Conservation (phyloP, 148 eudicot genomes). For the Rhododendron molle region DNA sequence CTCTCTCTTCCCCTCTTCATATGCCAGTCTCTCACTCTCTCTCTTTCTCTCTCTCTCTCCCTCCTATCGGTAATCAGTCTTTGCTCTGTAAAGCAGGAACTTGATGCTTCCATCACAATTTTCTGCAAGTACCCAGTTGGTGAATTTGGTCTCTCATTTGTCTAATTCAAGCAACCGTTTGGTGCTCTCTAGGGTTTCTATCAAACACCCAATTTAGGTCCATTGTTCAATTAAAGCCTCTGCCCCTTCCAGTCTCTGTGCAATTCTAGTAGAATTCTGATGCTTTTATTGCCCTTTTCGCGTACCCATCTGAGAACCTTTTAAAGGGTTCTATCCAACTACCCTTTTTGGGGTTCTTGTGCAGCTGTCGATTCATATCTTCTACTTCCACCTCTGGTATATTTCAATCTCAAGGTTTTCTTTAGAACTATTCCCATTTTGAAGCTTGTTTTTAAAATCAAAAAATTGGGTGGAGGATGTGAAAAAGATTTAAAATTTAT, state of each 20-base stretch:
- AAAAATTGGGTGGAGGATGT: slow-evolving; percentile 5
- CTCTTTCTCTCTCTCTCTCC: not conserved
- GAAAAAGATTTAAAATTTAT: not conserved
- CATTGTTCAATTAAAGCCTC: not conserved
- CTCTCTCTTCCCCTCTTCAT: not conserved
- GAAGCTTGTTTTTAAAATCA: slow-evolving; percentile 13
- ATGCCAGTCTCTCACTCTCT: not conserved
- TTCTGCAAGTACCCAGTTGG: slow-evolving; percentile 41
- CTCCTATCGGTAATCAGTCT: not conserved
- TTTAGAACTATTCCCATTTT: slow-evolving; percentile 10
- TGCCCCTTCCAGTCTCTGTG: slow-evolving; percentile 10
- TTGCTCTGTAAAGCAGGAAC: slow-evolving; percentile 31
- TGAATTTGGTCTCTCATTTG: slow-evolving; percentile 23
- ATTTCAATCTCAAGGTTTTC: slow-evolving; percentile 13
- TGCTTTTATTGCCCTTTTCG: slow-evolving; percentile 32
- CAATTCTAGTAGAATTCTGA: slow-evolving; percentile 34
- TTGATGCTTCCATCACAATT: slow-evolving; percentile 35
- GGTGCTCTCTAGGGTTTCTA: slow-evolving; percentile 25
- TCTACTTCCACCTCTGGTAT: slow-evolving; percentile 13
- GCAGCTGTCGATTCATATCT: slow-evolving; percentile 25
- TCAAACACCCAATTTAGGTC: slow-evolving; percentile 24
- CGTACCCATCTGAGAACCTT: slow-evolving; percentile 36
- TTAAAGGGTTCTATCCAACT: slow-evolving; percentile 15
- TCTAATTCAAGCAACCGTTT: slow-evolving; percentile 31
- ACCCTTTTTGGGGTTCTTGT: slow-evolving; percentile 21